These are phyloP conservation scores for Monascus ruber DNA, from an alignment of 2,329 filamentous ascomycete genomes.

Conservation along the genomic window DNA sequence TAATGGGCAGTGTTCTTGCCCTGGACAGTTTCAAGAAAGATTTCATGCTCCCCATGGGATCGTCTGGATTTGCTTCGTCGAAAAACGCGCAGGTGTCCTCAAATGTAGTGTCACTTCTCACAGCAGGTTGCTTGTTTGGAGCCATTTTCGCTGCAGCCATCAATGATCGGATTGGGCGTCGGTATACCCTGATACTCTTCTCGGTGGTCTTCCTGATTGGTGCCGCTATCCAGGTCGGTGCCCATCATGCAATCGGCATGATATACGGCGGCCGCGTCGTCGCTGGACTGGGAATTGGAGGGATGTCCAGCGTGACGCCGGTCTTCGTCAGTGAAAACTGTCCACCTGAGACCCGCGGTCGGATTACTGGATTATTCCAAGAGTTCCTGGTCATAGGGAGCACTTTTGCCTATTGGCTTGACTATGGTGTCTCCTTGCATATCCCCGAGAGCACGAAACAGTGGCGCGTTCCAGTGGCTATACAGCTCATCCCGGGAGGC, in stretches of 20 bases:
- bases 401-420: conserved; percentile 42
- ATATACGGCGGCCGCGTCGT: conserved; percentile 29
- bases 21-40: conserved; percentile 30
- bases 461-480: conserved; percentile 42
- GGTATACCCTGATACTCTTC: conserved; percentile 25
- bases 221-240: conserved; percentile 22
- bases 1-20: conserved; percentile 31
- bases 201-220: conserved; percentile 22
- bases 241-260: conserved; percentile 18
- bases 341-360: conserved; percentile 20
- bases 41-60: conserved; percentile 25
- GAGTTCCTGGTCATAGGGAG: conserved; percentile 31
- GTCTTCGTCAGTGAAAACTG: conserved; percentile 27
- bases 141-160: conserved; percentile 24
- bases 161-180: conserved; percentile 25
- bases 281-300: conserved; percentile 26
- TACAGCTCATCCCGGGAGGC: conserved; percentile 42
- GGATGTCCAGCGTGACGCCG: conserved; percentile 28
- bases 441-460: conserved; percentile 36
- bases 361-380: conserved; percentile 26
- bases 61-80: conserved; percentile 19
- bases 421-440: conserved; percentile 39
- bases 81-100: conserved; percentile 27
- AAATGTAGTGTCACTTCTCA: conserved; percentile 27
- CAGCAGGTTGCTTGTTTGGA: conserved; percentile 29